Base-by-base conservation (phyloP, 2,329 filamentous ascomycete genomes). In the Aureobasidium subglaciale region DNA sequence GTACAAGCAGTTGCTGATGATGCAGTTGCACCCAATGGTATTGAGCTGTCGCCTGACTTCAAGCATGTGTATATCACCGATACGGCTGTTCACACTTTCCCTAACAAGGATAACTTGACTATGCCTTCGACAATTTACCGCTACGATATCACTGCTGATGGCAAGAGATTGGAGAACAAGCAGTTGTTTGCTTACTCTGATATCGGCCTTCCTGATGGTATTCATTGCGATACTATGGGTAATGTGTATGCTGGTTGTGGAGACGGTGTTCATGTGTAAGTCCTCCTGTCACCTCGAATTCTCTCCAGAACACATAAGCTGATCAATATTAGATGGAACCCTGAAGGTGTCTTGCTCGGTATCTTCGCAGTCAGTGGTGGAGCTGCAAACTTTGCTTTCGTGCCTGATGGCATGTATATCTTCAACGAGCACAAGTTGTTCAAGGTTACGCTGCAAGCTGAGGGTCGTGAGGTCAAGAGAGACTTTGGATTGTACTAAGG, bases 301-400 rank as follows among this genome's bases (percentile, higher is more conserved):
- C 18, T 8, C n/a, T 37, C 15, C 3, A 22, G 5, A 4, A 25
- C 2, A 4, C 1, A 15, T 11, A 11, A 22, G 20, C 32, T 49
- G n/a, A 49, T 9, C 5, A 29, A 13, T 27, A 5, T 20, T 5
- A 50, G 46, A 7, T 60, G 56, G 57, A 59, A 55, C 27, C 53
- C 46, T 18, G 37, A 46, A 24, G 58, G 59, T 48, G 46, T 32
- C 1, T 46, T 60, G 49, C 16, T 65, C 65, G 32, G 64, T 69
- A 85, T 84, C 68, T 79, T 86, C 43, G 78, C 59, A 4, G 63
- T 69, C 9, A 63, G 59, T 9, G 63, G 61, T 7, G 78, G 63
- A 62, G 78, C 3, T 71, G 65, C 65, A 43, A 69, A 69, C 48
- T 68, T 69, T 50, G 63, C 64, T 15, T 68, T 69, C 56, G 62